A percentile compares a stretch with the other conserved stretches of the same genome.
Evolutionary conservation across 768 basidiomycete genomes (phyloP).

Genomic region (Rhizopogon vinicolor): DNA sequence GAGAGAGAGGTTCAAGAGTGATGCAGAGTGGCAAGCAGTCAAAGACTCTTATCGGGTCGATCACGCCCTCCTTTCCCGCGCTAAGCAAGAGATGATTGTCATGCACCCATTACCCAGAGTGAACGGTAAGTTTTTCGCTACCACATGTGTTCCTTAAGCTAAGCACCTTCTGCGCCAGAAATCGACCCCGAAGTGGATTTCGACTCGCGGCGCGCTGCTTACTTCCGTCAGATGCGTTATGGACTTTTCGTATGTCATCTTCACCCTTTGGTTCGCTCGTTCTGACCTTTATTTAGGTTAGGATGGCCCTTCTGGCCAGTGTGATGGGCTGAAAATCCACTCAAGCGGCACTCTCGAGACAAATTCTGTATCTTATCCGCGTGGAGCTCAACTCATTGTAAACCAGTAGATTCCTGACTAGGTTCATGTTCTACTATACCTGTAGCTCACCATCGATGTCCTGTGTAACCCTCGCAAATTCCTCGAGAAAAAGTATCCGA

Average conservation of each 20-base stretch:
- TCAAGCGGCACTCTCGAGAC: too few relatives aligned
- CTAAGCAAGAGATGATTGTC: conserved; percentile 97
- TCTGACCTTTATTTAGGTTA: conserved; percentile 40
- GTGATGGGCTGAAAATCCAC: conserved; percentile 37
- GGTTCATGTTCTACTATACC: too few relatives aligned
- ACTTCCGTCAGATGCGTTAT: conserved; percentile 98
- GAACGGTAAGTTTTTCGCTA: conserved; percentile 52
- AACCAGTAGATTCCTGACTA: background rate
- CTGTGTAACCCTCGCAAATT: background rate
- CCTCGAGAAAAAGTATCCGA: too few relatives aligned
- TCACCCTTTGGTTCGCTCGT: background rate
- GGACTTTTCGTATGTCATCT: conserved; percentile 86
- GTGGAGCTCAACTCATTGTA: background rate
- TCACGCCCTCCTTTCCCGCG: conserved; percentile 87
- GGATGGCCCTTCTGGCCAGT: conserved; percentile 77
- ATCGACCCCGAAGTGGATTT: conserved; percentile 99
- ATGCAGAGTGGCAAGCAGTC: conserved; percentile 83
- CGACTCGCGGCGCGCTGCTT: conserved; percentile 88
- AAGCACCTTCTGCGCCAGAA: conserved; percentile 47
- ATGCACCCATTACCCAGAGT: conserved; percentile 99
- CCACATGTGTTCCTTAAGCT: background rate
- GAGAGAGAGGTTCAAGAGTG: conserved; percentile 84
- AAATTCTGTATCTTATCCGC: background rate
- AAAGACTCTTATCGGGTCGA: conserved; percentile 93
- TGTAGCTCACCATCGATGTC: background rate